phyloP scores from a whole-genome alignment of 2,329 filamentous ascomycete genomes.

The Fusarium mundagurra region DNA sequence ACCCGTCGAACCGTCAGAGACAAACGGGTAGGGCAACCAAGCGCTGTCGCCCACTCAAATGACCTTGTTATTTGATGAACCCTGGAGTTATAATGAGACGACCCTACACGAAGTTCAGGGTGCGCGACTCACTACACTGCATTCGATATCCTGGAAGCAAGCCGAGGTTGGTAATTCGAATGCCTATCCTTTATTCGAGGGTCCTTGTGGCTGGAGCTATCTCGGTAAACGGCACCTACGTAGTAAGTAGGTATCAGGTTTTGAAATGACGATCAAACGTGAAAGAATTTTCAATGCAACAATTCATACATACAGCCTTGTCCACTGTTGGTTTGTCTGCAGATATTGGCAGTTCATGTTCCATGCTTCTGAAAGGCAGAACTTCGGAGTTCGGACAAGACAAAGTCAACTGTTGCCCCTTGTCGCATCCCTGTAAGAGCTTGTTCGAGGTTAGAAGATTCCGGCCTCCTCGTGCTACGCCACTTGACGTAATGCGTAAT shows the following conservation, averaged over 20 bases:
- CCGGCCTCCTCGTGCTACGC: slow-evolving; percentile 27
- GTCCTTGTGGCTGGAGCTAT: neutral
- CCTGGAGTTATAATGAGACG: neutral
- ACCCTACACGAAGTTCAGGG: neutral
- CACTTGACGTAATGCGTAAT: slow-evolving; percentile 40
- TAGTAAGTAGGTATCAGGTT: neutral
- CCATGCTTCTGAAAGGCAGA: neutral
- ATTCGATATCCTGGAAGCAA: neutral
- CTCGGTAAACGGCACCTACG: slow-evolving; percentile 11
- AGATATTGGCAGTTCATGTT: neutral
- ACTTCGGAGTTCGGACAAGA: neutral
- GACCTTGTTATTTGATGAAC: neutral
- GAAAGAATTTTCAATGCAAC: neutral
- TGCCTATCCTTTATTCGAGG: slow-evolving; percentile 9
- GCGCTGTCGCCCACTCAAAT: slow-evolving; percentile 1
- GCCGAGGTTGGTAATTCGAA: slow-evolving; percentile 2
- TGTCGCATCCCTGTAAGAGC: slow-evolving; percentile 7
- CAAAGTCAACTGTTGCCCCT: neutral
- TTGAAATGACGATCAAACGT: neutral
- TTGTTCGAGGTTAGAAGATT: slow-evolving; percentile 9
- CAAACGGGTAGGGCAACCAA: slow-evolving; percentile 17
- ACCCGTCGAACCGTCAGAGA: slow-evolving; percentile 3
- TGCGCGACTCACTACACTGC: neutral
- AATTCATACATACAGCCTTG: neutral
- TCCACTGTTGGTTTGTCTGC: neutral